Evolutionary conservation across 2,329 filamentous ascomycete species (phyloP), one percentile per base, ranked within the genome.

Genomic region (Pseudogymnoascus sp.): DNA sequence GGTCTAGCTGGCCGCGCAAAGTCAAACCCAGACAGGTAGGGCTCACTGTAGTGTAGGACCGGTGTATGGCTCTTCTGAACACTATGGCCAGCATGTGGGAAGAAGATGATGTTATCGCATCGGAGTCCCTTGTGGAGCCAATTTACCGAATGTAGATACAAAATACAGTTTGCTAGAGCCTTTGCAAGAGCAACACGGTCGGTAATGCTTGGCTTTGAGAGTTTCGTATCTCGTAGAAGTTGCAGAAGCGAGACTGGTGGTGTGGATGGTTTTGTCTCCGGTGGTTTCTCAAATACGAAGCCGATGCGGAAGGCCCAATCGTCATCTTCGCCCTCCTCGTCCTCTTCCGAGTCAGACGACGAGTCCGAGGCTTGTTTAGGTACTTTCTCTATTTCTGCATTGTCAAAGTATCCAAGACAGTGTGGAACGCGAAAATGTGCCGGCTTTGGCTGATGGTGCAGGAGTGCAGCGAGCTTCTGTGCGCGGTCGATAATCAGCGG

Each of bases 71-170:
- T 60, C 43, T 30, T 14, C 25, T 50, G 25, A 18, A 30, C 43
- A 50, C 43, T 14, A 12, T 12, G n/a, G n/a, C 4, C 4, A 18
- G 20, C 63, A 28, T 66, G 64, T 33, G 71, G 71, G 67, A 81
- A 82, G 68, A 83, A 82, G 9, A 84, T 68, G 30, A 84, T 74
- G 66, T 81, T 83, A 60, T 79, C 72, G 62, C 76, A 78, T 11
- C 80, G 77, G 4, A 84, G 72, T n/a, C 80, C 80, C 65, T 84
- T 84, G 72, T 83, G 81, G 5, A 84, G 73, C 81, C 80, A 83
- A 63, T 81, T 77, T 1, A 82, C 79, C 2, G 78, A 75, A 66
- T 83, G 81, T 0, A 83, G 74, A 61, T 82, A 81, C 53, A 83
- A 71, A 2, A 85, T 68, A 15, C 78, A 82, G 66, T 80, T 78